Evolutionary conservation across 2,329 filamentous ascomycete genomes (phyloP), one percentile per base, ranked within the genome.

Genomic region (Ascochyta koolunga): DNA sequence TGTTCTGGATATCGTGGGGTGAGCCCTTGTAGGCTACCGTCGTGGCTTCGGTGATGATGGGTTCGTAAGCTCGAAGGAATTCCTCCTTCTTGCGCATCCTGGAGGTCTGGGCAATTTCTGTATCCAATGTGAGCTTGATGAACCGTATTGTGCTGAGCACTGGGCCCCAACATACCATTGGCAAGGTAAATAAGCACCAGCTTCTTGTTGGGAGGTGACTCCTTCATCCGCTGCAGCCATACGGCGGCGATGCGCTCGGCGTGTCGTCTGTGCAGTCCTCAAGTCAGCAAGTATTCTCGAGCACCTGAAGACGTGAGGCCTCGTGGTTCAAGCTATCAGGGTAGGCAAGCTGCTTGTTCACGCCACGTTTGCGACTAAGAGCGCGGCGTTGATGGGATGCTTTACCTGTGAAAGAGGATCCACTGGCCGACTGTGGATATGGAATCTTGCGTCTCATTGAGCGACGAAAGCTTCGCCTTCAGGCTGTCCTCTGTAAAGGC

Each of bases 401-500:
- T 52, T 64, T 86, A 96, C 92, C 92, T 89, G 78, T 99, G 93
- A 75, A 99, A 99, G 89, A 99, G 96, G 58, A 99, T 95, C 96
- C 96, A 99, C 86, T 98, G 93, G 53, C 95, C 92, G 59, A 96
- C 93, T 31, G 91, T 93, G 57, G 96, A 86, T 70, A 99, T 98
- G 77, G 92, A 96, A 74, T 99, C 95, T 75, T 99, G 93, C 10
- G 92, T 96, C 78, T 99, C 96, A 77, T 96, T 97, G 59, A 99
- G 85, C 36, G 92, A 91, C 27, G 93, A 96, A 48, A 99, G 88
- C 80, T 97, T 97, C 48, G 93, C 91, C 74, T 93, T 86, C 50
- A 99, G 92, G 40, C 92, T 90, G 79, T 99, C 95, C 77, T 98
- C 93, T 63, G 89, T 95, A 79, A 96, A 98, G 39, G 95, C 88